These are phyloP conservation scores for Borealophlyctis nickersoniae DNA, from an alignment of 192 early-diverging fungal genomes.

Conservation along the genomic window DNA sequence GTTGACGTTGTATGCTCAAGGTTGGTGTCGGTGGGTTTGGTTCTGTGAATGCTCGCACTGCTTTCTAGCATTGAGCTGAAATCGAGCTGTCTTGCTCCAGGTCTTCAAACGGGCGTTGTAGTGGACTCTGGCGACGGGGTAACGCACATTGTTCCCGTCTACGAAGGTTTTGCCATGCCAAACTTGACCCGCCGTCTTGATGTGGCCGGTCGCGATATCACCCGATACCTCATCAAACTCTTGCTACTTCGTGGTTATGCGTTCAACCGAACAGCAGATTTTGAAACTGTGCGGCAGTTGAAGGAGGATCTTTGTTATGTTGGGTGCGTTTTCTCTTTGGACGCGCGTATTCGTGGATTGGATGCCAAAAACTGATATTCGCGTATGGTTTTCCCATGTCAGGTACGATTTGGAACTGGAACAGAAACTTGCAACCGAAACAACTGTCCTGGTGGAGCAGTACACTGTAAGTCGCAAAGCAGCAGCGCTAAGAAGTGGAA, in stretches of 20 bases:
- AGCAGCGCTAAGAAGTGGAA: too few species aligned
- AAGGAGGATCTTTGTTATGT: slow-evolving; percentile 99
- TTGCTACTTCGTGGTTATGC: slow-evolving; percentile 90
- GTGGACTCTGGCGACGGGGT: slow-evolving; percentile 99
- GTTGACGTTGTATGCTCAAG: slow-evolving; percentile 89
- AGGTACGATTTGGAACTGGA: slow-evolving; percentile 95
- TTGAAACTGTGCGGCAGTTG: slow-evolving; percentile 94
- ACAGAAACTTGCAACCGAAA: slow-evolving; percentile 92
- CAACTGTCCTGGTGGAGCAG: slow-evolving; percentile 91
- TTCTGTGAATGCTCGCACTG: too few species aligned
- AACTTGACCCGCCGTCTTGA: slow-evolving; percentile 87
- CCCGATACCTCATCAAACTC: slow-evolving; percentile 95
- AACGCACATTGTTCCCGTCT: slow-evolving; percentile 97
- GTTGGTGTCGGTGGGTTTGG: too few species aligned
- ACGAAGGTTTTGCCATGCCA: slow-evolving; percentile 88
- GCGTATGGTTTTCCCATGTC: slow-evolving; percentile 15
- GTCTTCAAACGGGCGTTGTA: slow-evolving; percentile 97
- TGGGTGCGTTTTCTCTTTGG: slow-evolving; percentile 51
- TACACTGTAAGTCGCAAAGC: slow-evolving; percentile 70
- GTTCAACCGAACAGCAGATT: slow-evolving; percentile 97
- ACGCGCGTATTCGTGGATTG: slow-evolving; percentile 4
- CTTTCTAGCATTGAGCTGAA: too few species aligned
- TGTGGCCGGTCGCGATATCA: slow-evolving; percentile 94
- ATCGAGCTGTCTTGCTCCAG: too few species aligned
- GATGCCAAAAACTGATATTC: too few species aligned